Evolutionary conservation across 768 basidiomycete species (phyloP), one percentile per base, ranked within the genome.

Genomic region (Myochromella boudieri): DNA sequence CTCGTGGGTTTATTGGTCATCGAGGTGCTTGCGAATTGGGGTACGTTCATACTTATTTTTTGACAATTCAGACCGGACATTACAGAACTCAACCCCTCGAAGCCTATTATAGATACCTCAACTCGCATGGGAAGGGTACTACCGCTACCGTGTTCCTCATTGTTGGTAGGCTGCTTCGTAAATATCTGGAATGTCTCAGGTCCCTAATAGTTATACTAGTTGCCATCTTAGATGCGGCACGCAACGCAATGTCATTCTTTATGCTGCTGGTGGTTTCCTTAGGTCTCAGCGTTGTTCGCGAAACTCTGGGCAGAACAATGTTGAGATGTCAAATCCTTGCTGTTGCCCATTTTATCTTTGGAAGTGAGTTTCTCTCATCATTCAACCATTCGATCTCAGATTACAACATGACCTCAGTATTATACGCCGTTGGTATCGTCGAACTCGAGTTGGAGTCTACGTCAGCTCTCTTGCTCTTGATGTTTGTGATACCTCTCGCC

Each of bases 81-180:
- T n/a, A n/a, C n/a, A n/a, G n/a, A 29, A 9, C 8, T 48, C 39
- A 43, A 18, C 20, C 18, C 24, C 51, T 58, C 21, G 58, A 59
- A 87, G 93, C 81, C 2, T 99, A 98, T 68, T 97, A 97, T 63
- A 82, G 92, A 45, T 97, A 93, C 64, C 81, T 97, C 53, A 98
- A 98, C 62, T 86, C 85, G 2, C 88, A 92, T 52, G 88, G 85
- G 14, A 84, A 73, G 55, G 78, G 82, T 32, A 73, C 82, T 3
- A 75, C 87, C 18, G 84, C 93, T 0, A 88, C 84, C 1, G 80
- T 87, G n/a, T 95, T 98, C 69, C 83, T 99, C 34, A 88, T 97
- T 48, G 87, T 98, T 52, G 91, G 91, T 87, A 45, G 59, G 86
- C 66, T 10, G n/a, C n/a, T n/a, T n/a, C n/a, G n/a, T 12, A 17